Base-by-base conservation (phyloP, 2,329 filamentous ascomycete species). In the Fusarium mangiferae region DNA sequence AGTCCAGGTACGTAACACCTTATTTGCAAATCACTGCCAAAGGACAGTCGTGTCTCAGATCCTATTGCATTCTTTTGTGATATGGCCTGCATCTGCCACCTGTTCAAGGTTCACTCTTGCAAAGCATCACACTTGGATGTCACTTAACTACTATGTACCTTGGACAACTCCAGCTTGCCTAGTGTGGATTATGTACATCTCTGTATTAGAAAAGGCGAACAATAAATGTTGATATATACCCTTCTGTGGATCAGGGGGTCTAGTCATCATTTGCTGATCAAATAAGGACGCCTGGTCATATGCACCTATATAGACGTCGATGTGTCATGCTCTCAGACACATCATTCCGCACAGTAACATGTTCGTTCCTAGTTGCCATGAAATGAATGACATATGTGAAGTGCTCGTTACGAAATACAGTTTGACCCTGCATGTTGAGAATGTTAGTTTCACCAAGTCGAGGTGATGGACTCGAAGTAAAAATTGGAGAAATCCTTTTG, bases 31-130 rank as follows among this genome's bases (percentile, higher is more conserved):
- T 68, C 48, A 30, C 38, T 22, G 63, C 39, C 49, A 38, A 38
- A 44, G 22, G 12, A 44, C 48, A 48, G 66, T n/a, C 38, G 17
- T 70, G 60, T 70, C 68, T 70, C 42, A 70, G 68, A 70, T 70
- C 60, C 52, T 49, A 56, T 70, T 68, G 41, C 38, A 51, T 26
- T 48, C 18, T 42, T 49, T 49, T 38, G 56, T 51, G 56, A 59
- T 24, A 35, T 59, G 42, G 30, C 26, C 42, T 30, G 24, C 42
- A 24, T 51, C 28, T 39, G 33, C 36, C 49, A 68, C 49, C 44
- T 36, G 28, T 49, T 55, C 42, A 51, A 36, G 30, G 41, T 36
- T 36, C 44, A n/a, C 24, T 41, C 49, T 62, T 68, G 46, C 45
- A 66, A 49, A 38, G n/a, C 48, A n/a, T 52, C 41, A 48, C 63